Base-by-base conservation (phyloP, 768 basidiomycete species). In the Mycena metata region DNA sequence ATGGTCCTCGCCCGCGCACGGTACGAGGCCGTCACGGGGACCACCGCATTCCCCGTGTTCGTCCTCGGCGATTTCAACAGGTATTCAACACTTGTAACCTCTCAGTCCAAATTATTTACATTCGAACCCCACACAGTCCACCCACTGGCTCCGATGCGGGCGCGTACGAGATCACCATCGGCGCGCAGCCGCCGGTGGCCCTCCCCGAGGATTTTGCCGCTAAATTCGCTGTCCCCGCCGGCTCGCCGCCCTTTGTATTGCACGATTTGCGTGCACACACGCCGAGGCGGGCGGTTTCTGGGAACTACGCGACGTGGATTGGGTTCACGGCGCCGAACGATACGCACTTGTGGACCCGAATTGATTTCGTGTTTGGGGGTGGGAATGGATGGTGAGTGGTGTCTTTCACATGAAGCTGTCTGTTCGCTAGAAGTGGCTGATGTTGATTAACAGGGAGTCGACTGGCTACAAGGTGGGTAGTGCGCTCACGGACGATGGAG, bases 41-140 rank as follows among this genome's bases (percentile, higher is more conserved):
- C 83, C 86, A 0, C n/a, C n/a, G n/a, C n/a, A n/a, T n/a, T n/a
- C n/a, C n/a, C n/a, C n/a, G 84, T 89, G 2, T 69, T 89, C 66
- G 74, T 89, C 67, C 81, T 82, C 0, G 88, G 87, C 0, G 88
- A 89, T 76, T 87, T 89, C 70, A 89, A 89, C 61, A 82, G 80
- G 80, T 77, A 10, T n/a, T n/a, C n/a, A n/a, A n/a, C n/a, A n/a
- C 17, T 36, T 5, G 10, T 26, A 15, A 12, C 3, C 10, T 17
- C 16, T 19, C 10, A 54, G 6, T 10, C 36, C 33, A 35, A 11
- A 39, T 19, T 42, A n/a, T n/a, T n/a, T n/a, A n/a, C n/a, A n/a
- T 13, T n/a, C n/a, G n/a, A 9, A 45, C 13, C 30, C 17, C 39
- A 24, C 12, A 12, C 70, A 87, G 86, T 71, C 79, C 81, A 7